phyloP scores from a whole-genome alignment of 108 stramenopile species.

The Thalassiosira profunda region DNA sequence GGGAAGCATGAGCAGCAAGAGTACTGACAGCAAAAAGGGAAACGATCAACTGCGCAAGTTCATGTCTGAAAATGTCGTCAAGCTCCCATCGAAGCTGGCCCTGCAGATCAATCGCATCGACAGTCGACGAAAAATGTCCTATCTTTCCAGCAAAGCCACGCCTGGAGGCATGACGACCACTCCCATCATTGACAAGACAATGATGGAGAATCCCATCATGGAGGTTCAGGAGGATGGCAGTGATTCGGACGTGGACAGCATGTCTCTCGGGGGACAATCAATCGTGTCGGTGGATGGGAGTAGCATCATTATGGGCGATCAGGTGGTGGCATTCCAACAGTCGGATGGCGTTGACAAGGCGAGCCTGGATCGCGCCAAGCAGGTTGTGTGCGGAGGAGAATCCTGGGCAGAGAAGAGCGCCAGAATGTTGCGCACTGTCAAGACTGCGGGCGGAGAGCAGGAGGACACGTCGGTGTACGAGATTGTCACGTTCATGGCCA shows the following conservation, averaged over 20 bases:
- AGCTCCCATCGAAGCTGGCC: slow-evolving; percentile 67
- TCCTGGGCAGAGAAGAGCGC: slow-evolving; percentile 87
- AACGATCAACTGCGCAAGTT: slow-evolving; percentile 52
- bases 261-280: slow-evolving; percentile 47
- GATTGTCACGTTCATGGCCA: slow-evolving; percentile 88
- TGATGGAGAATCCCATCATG: slow-evolving; percentile 55
- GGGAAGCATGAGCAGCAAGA: slow-evolving; percentile 11
- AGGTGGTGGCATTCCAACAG: slow-evolving; percentile 54
- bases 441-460: slow-evolving; percentile 39
- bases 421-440: slow-evolving; percentile 69
- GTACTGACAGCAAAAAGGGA: slow-evolving; percentile 21
- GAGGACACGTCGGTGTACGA: slow-evolving; percentile 53
- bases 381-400: slow-evolving; percentile 77
- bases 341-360: slow-evolving; percentile 70
- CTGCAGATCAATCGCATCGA: slow-evolving; percentile 52
- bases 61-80: slow-evolving; percentile 58
- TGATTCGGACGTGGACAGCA: slow-evolving; percentile 37
- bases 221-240: slow-evolving; percentile 47
- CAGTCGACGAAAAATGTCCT: slow-evolving; percentile 49
- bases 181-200: slow-evolving; percentile 27
- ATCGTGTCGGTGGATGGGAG: slow-evolving; percentile 61
- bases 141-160: slow-evolving; percentile 42
- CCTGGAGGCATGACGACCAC: slow-evolving; percentile 27
- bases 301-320: slow-evolving; percentile 58
- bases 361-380: slow-evolving; percentile 71